A percentile compares a stretch with the other conserved stretches of the same genome.
These are phyloP conservation scores for Allium fistulosum DNA, from an alignment of 106 monocot genomes.

Conservation along the genomic window DNA sequence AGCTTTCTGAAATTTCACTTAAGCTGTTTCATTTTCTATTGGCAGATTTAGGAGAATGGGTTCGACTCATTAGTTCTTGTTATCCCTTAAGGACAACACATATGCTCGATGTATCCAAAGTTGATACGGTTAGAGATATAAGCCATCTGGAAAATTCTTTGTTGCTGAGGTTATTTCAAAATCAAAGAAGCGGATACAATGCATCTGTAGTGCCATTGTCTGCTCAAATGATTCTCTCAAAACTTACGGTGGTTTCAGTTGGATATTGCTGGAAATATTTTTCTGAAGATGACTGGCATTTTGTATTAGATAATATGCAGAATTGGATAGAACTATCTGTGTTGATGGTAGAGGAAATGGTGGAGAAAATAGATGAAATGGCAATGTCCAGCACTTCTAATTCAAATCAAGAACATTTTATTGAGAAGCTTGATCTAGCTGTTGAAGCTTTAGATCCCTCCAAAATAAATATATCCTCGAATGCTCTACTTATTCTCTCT, in stretches of 20 bases:
- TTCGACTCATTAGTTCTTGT: constrained; percentile 77
- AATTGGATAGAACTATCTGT: constrained; percentile 63
- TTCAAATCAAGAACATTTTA: constrained; percentile 15
- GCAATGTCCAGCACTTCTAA: constrained; percentile 14
- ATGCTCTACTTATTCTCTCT: constrained; percentile 47
- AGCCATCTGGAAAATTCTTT: constrained; percentile 30
- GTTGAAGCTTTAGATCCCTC: constrained; percentile 39
- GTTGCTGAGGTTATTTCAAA: constrained; percentile 65
- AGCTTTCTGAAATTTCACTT: too few species aligned
- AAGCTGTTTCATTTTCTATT: constrained; percentile 6
- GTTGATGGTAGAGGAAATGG: constrained; percentile 71
- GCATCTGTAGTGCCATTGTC: constrained; percentile 14
- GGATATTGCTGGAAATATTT: constrained; percentile 89
- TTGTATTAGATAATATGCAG: constrained; percentile 36
- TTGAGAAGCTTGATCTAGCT: constrained; percentile 39
- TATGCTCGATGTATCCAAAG: constrained; percentile 25
- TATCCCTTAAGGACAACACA: constrained; percentile 46
- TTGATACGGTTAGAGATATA: constrained; percentile 32
- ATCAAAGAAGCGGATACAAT: constrained; percentile 23
- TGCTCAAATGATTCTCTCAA: constrained; percentile 40
- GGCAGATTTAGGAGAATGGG: constrained; percentile 78
- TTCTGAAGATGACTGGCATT: constrained; percentile 78
- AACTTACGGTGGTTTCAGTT: constrained; percentile 60
- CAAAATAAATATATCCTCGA: constrained; percentile 35
- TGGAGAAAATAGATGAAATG: constrained; percentile 61